These are phyloP conservation scores for Phytophthora lateralis DNA, from an alignment of 352 stramenopile species.

Conservation along the genomic window DNA sequence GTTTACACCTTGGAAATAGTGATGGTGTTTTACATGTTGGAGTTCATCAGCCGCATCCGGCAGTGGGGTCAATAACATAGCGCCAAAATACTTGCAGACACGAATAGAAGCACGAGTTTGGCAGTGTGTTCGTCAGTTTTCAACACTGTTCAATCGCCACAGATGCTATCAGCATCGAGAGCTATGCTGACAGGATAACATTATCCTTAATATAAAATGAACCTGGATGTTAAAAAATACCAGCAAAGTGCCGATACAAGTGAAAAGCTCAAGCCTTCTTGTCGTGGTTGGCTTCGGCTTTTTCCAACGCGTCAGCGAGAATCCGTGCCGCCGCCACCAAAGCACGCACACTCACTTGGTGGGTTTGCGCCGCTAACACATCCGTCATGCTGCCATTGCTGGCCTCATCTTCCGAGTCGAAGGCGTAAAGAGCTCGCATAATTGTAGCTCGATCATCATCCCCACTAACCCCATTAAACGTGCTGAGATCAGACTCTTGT, in stretches of 20 bases:
- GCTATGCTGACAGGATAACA: no score
- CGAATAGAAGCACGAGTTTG: neutral
- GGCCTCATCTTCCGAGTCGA: slow-evolving; percentile 26
- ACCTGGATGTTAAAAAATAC: neutral
- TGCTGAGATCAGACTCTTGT: slow-evolving; percentile 51
- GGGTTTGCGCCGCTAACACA: slow-evolving; percentile 32
- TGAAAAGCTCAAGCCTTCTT: slow-evolving; percentile 5
- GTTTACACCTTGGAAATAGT: no score
- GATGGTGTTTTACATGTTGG: no score
- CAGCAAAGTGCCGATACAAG: neutral
- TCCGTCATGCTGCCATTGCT: slow-evolving; percentile 17
- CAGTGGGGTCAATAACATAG: neutral
- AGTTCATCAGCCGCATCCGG: no score
- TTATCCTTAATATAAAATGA: no score
- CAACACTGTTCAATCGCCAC: neutral
- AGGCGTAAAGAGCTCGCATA: slow-evolving; percentile 45
- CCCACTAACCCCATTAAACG: slow-evolving; percentile 34
- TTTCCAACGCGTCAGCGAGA: slow-evolving; percentile 51
- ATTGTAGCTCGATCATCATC: slow-evolving; percentile 37
- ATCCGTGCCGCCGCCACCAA: slow-evolving; percentile 47
- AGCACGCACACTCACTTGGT: slow-evolving; percentile 40
- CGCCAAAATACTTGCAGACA: neutral
- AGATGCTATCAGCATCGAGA: no score
- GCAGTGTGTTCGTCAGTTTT: neutral
- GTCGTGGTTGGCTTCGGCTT: slow-evolving; percentile 20